Evolutionary conservation across 2,329 filamentous ascomycete genomes (phyloP), one percentile per base, ranked within the genome.

Genomic region (Amylocarpus encephaloides): DNA sequence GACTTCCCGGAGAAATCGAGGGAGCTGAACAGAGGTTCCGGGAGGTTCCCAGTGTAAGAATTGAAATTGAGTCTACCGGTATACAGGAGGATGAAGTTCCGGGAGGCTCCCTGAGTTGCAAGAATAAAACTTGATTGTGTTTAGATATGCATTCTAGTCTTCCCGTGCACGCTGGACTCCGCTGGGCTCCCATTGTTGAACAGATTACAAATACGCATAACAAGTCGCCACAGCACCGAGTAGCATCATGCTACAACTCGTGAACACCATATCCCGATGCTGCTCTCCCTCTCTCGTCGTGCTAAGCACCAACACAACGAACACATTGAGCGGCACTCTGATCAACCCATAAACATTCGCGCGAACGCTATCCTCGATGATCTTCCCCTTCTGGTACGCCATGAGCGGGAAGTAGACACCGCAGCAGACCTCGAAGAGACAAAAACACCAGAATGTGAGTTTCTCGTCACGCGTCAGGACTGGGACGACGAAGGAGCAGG

Each of bases 341-440:
- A 82, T 67, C 46, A 79, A 64, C 26, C 74, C 74, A 62, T 82
- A 82, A 7, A 80, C 70, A 41, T 71, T 73, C 6, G 73, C 75
- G 40, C 79, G 68, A 34, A 71, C 68, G 6, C 69, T 68, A 59
- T 82, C 77, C 1, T 76, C 71, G 19, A 80, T 70, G 2, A 79
- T 64, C 50, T 68, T 67, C 16, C 73, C 74, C 62, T 80, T 80
- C 44, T 80, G 61, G 46, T 73, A 73, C 1, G 70, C 73, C 66
- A 80, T 78, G 48, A 71, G 73, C 0, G 78, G 78, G 57, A 73
- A 80, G 59, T 82, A 82, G 12, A 75, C 65, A 7, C 78, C 79
- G 26, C 80, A 72, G 56, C 76, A 78, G 7, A 70, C 67, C 61
- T 82, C 77, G 43, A 82, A 73, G 2, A 79, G 52, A 58, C 76